phyloP scores from a whole-genome alignment of 192 early-diverging fungal species.

The Pilaira anomala region DNA sequence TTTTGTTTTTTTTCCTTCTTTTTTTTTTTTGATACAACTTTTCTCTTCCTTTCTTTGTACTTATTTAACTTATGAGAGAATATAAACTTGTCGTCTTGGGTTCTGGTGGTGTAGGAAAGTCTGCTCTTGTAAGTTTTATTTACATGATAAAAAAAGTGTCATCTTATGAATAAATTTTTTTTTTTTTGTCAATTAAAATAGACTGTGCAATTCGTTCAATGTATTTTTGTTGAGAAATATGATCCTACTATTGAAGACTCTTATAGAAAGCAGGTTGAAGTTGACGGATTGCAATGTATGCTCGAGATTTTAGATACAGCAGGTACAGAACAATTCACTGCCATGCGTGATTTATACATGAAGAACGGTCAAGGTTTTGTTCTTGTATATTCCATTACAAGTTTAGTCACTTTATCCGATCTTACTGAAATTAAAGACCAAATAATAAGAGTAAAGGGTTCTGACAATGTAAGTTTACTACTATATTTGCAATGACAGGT shows the following conservation, averaged over 20 bases:
- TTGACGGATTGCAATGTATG: slow-evolving; percentile 78
- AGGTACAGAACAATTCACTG: slow-evolving; percentile 64
- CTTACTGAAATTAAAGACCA: slow-evolving; percentile 66
- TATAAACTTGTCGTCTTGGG: slow-evolving; percentile 96
- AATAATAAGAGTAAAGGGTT: slow-evolving; percentile 81
- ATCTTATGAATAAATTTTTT: neutral
- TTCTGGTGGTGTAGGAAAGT: slow-evolving; percentile 87
- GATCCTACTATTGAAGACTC: slow-evolving; percentile 94
- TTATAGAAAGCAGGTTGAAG: slow-evolving; percentile 84
- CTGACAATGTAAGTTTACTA: slow-evolving; percentile 46
- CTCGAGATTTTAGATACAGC: slow-evolving; percentile 92
- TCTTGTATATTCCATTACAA: slow-evolving; percentile 79
- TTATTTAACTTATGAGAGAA: slow-evolving; percentile 65
- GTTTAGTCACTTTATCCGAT: slow-evolving; percentile 72
- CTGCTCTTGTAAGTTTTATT: slow-evolving; percentile 60
- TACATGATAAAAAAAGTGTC: neutral
- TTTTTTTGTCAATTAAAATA: neutral
- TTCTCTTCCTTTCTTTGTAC: neutral
- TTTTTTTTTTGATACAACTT: neutral
- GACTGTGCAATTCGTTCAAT: slow-evolving; percentile 92
- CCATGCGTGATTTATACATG: slow-evolving; percentile 86
- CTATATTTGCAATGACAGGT: too few species aligned
- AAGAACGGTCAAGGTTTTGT: slow-evolving; percentile 89
- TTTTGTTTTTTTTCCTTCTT: neutral
- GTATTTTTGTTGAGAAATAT: slow-evolving; percentile 88